Evolutionary conservation across 176 grass and related monocot species (phyloP), one percentile per base, ranked within the genome.

Genomic region (Puccinellia tenuiflora): DNA sequence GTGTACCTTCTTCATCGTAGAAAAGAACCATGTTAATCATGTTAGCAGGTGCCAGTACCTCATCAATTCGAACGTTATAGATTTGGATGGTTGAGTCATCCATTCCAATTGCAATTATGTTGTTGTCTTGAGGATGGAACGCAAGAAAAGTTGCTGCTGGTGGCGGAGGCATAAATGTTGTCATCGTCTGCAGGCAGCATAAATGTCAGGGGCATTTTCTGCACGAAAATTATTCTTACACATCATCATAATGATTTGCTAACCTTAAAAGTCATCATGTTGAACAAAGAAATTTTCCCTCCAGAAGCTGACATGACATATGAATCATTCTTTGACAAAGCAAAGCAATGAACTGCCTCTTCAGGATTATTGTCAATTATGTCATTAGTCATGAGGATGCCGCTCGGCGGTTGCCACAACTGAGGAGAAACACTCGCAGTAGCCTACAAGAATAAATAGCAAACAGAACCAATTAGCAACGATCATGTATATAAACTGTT

Each of bases 201-300:
- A 85, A 64, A 55, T 1, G 28, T 86, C 37, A 83, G 82, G 42
- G 11, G 17, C 66, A 84, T 57, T 75, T 76, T 83, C 65, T 53
- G 73, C 51, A 25, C 11, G 46, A 63, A n/a, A 51, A 78, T 21
- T 20, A 46, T 52, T 45, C 48, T 28, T 78, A 38, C 29, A 25
- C 26, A 53, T 73, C 22, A 54, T 39, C 21, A 2, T 28, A 48
- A 65, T 16, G 63, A 61, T 86, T 57, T 76, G 83, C 66, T 18
- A 81, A 97, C 96, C 96, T 95, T 98, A 83, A 98, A 98, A 54
- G 96, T 98, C 96, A 98, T 98, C 96, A 95, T 98, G 87, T 98
- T 98, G 87, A 98, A 98, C 14, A 98, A 73, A 35, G 96, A 98
- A 43, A 98, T 95, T 81, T 98, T 98, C 55, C 96, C 96, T 73